Percentiles rank a stretch among this genome's conserved stretches.
Evolutionary conservation across 2,329 filamentous ascomycete species (phyloP).

Genomic region (Coniochaeta ligniaria): DNA sequence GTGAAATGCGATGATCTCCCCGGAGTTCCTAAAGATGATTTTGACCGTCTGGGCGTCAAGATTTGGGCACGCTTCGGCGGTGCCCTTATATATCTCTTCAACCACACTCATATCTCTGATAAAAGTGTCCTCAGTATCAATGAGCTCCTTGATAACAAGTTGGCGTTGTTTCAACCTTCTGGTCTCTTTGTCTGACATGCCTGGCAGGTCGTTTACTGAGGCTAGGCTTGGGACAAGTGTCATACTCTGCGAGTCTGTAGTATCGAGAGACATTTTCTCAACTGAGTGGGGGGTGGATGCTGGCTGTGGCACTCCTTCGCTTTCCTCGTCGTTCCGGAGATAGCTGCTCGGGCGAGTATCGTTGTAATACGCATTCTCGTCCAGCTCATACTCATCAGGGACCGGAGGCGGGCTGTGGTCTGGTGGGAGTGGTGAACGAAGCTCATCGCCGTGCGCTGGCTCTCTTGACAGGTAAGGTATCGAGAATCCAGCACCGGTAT

Average conservation of each 20-base stretch:
- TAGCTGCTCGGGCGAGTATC: constrained; percentile 34
- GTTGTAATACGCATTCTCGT: constrained; percentile 32
- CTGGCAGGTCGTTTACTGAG: constrained; percentile 28
- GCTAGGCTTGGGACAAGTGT: constrained; percentile 9
- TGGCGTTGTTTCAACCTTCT: constrained; percentile 73
- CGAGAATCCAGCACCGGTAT: constrained; percentile 42
- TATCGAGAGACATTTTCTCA: constrained; percentile 37
- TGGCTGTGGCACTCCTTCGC: constrained; percentile 35
- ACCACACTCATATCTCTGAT: constrained; percentile 95
- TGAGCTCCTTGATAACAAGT: constrained; percentile 81
- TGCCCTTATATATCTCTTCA: constrained; percentile 95
- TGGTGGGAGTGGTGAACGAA: constrained; percentile 26
- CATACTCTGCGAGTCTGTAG: constrained; percentile 21
- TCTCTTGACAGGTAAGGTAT: constrained; percentile 22
- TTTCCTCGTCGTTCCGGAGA: constrained; percentile 35
- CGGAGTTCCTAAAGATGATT: constrained; percentile 85
- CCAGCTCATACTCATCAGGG: constrained; percentile 26
- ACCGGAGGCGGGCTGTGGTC: constrained; percentile 45
- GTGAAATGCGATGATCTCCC: constrained; percentile 84
- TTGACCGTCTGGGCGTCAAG: constrained; percentile 80
- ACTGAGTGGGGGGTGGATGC: constrained; percentile 37
- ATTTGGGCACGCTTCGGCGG: constrained; percentile 72
- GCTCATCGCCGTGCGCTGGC: constrained; percentile 2
- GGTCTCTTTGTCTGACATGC: constrained; percentile 45
- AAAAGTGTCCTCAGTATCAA: constrained; percentile 89